Base-by-base conservation (phyloP, 768 basidiomycete genomes). In the Mycena sanguinolenta region DNA sequence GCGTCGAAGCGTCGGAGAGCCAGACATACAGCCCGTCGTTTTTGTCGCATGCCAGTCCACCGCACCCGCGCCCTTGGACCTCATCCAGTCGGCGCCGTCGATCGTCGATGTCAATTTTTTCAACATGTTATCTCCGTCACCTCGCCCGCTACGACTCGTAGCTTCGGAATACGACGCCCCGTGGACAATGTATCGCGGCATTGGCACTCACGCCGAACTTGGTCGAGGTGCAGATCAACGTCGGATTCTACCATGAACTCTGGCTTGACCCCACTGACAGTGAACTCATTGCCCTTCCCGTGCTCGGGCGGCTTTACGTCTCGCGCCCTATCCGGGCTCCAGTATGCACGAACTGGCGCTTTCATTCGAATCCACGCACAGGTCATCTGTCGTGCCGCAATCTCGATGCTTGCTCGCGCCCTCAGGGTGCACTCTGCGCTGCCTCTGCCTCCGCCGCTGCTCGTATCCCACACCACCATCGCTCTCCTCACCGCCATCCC, bases 131-230 rank as follows among this genome's bases (percentile, higher is more conserved):
- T n/a, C n/a, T n/a, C n/a, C n/a, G n/a, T n/a, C n/a, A n/a, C n/a
- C n/a, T 38, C 36, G 14, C 36, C 6, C 36, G 36, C 14, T 14
- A 7, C 14, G 36, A 57, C 8, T 13, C 49, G n/a, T n/a, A n/a
- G n/a, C n/a, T n/a, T n/a, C n/a, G n/a, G n/a, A n/a, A n/a, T n/a
- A n/a, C n/a, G n/a, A n/a, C n/a, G n/a, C n/a, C n/a, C n/a, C n/a
- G n/a, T n/a, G n/a, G n/a, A n/a, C 27, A 19, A 30, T 19, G 39
- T 39, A 19, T 61, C 67, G 6, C 58, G 67, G 13, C 63, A 13
- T 39, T 69, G 32, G 50, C 16, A 38, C 25, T 50, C 3, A 55
- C 54, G 1, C 27, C 14, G 3, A 55, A 58, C 54, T 42, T 69
- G 19, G 60, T 69, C 34, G 46, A 69, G 16, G 61, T 30, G 9